Evolutionary conservation across 1,284 basidiomycete genomes (phyloP), one percentile per base, ranked within the genome.

Genomic region (Coniferiporia sulphurascens): DNA sequence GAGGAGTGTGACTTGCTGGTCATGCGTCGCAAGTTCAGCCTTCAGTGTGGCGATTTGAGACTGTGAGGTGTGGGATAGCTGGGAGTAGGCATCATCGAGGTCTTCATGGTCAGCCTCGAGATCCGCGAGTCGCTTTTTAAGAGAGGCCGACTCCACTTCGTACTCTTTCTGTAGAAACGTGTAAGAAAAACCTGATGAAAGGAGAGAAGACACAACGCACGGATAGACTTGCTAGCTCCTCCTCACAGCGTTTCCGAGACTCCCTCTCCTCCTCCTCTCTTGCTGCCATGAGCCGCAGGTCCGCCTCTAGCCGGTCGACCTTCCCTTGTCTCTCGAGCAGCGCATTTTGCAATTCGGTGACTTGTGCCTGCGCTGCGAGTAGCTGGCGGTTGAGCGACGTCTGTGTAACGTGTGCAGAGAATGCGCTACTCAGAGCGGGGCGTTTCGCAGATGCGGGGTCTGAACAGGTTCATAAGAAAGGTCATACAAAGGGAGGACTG

Each of bases 41-140:
- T 53, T 43, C 34, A 61, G 52, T 12, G 19, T 35, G 27, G 50
- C 43, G 4, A 48, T 58, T 36, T 49, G n/a, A 12, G 53, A 49
- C 48, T 53, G 21, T 9, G 57, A 48, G 15, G 43, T 32, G 43
- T 60, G 53, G 10, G 45, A 41, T 4, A 60, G 60, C 17, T 13
- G 35, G 21, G 50, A 52, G 41, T 61, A 56, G 6, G 53, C 60
- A 17, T 61, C 60, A 7, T 36, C 32, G 38, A 62, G 49, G 22
- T 62, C 61, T 21, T 59, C 61, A 22, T 62, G 57, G 36, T 56
- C 58, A 5, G 52, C 48, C 35, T 59, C 57, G n/a, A 62, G 58
- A 2, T 52, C 51, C 7, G 53, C 32, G 15, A 59, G 45, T 44
- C 46, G 41, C 36, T 43, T 34, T 50, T 56, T 56, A 15, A 52